Conservation (phyloP, 2,329 filamentous ascomycete genomes). For the Fusarium compactum region DNA sequence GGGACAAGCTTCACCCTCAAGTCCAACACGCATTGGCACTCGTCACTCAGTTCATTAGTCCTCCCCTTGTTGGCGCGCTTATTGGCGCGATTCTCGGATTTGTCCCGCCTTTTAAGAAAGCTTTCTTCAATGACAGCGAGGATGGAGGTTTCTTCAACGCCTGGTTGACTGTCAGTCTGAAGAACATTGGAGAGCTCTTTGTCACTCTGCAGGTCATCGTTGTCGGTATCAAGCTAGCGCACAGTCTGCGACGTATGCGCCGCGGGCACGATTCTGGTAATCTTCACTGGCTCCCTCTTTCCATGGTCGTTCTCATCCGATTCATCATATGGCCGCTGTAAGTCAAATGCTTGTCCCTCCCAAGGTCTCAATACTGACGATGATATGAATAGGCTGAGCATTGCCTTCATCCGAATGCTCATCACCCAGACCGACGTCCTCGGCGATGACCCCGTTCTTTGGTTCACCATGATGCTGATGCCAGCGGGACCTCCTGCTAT, state of each 20-base stretch:
- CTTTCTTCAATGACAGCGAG: slow-evolving; percentile 25
- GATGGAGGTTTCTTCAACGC: slow-evolving; percentile 31
- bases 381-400: slow-evolving; percentile 3
- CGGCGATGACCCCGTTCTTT: slow-evolving; percentile 24
- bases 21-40: slow-evolving; percentile 19
- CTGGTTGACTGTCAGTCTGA: slow-evolving; percentile 33
- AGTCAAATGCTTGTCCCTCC: not conserved
- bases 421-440: slow-evolving; percentile 10
- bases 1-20: slow-evolving; percentile 18
- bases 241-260: slow-evolving; percentile 34
- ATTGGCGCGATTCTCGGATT: slow-evolving; percentile 24
- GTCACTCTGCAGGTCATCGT: slow-evolving; percentile 33
- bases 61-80: slow-evolving; percentile 15
- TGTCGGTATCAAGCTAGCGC: slow-evolving; percentile 32
- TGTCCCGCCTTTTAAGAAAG: slow-evolving; percentile 24
- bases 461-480: slow-evolving; percentile 37
- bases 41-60: slow-evolving; percentile 26
- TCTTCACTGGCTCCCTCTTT: slow-evolving; percentile 15
- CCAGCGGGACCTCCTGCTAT: slow-evolving; percentile 27
- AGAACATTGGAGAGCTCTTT: slow-evolving; percentile 35
- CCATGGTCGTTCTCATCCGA: slow-evolving; percentile 16
- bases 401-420: slow-evolving; percentile 29
- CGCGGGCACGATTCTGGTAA: slow-evolving; percentile 19
- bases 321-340: slow-evolving; percentile 33
- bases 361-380: not conserved